Base-by-base conservation (phyloP, 2,329 filamentous ascomycete species). In the Cylindrodendrum hubeiense region DNA sequence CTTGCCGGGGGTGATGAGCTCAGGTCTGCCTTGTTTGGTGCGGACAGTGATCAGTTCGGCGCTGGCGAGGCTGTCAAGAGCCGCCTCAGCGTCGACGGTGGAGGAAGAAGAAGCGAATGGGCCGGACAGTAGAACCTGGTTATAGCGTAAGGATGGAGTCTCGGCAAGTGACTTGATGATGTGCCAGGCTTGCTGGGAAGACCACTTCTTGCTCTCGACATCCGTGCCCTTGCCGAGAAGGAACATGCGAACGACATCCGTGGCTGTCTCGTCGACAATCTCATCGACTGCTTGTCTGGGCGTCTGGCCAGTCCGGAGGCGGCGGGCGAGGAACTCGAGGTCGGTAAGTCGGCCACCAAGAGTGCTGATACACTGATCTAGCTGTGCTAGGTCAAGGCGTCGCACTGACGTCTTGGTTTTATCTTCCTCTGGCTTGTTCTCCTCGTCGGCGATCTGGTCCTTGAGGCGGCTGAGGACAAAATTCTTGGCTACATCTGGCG, bases 261-360 rank as follows among this genome's bases (percentile, higher is more conserved):
- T 93, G 1, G 94, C 93, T 19, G 92, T 92, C 76, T 97, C 94
- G 59, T 93, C 90, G 58, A 97, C 92, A 67, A 99, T 98, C 69
- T 97, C 94, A 22, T 90, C 85, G 3, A 98, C 91, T 3, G 96
- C 96, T 71, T 91, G 86, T 68, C 86, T 87, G 1, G 96, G 96
- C 2, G 87, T 91, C 78, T 98, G 94, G 17, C 96, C 95, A 1
- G 92, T 90, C 80, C 94, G 93, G 72, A 99, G 92, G 19, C 96
- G 88, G 37, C 95, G 90, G n/a, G 95, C 92, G 46, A 99, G 89
- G 75, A 96, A 97, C 76, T 98, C 95, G 21, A 99, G 90, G 75
- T 99, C 96, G 0, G 94, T 97, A n/a, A 99, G 86, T 4, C 96
- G 93, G 2, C 96, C 96, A 22, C 96, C 96, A 2, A 99, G 86